Evolutionary conservation across 2,329 filamentous ascomycete species (phyloP).

Genomic region (Ascochyta lentis): DNA sequence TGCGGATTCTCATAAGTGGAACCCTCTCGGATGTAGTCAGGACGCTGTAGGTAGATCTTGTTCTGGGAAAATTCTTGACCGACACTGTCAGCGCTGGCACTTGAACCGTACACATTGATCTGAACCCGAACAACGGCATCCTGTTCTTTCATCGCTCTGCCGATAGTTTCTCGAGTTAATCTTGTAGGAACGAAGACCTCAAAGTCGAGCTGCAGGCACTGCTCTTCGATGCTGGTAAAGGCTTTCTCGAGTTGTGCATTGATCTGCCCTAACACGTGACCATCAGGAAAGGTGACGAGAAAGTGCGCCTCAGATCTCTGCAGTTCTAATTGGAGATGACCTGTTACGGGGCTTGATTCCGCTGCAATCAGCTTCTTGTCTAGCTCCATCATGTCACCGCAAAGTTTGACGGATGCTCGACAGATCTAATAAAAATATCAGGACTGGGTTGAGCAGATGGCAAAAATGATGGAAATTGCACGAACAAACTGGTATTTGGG

Average conservation of each 20-base stretch:
- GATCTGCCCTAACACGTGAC: conserved; percentile 20
- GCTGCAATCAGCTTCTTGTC: conserved; percentile 19
- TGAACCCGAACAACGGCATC: conserved; percentile 36
- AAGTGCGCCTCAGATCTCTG: conserved; percentile 17
- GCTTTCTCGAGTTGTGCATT: conserved; percentile 32
- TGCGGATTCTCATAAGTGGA: conserved; percentile 37
- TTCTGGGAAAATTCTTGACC: conserved; percentile 27
- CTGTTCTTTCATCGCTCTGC: conserved; percentile 27
- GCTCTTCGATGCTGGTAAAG: conserved; percentile 22
- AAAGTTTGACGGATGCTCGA: conserved; percentile 26
- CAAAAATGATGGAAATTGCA: no score
- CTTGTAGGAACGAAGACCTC: conserved; percentile 32
- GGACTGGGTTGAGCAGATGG: not conserved
- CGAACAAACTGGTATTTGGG: no score
- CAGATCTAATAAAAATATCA: conserved; percentile 19
- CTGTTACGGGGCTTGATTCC: conserved; percentile 16
- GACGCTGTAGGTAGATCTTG: conserved; percentile 37
- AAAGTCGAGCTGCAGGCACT: conserved; percentile 23
- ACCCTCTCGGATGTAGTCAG: conserved; percentile 24
- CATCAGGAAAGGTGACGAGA: conserved; percentile 26
- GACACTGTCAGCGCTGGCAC: conserved; percentile 9
- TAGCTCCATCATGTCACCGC: conserved; percentile 33
- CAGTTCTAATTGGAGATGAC: conserved; percentile 26
- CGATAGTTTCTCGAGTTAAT: conserved; percentile 32
- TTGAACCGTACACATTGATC: conserved; percentile 34